A percentile compares a stretch with the other conserved stretches of the same genome.
Evolutionary conservation across 2,329 filamentous ascomycete species (phyloP).

Genomic region (Corynespora cassiicola): DNA sequence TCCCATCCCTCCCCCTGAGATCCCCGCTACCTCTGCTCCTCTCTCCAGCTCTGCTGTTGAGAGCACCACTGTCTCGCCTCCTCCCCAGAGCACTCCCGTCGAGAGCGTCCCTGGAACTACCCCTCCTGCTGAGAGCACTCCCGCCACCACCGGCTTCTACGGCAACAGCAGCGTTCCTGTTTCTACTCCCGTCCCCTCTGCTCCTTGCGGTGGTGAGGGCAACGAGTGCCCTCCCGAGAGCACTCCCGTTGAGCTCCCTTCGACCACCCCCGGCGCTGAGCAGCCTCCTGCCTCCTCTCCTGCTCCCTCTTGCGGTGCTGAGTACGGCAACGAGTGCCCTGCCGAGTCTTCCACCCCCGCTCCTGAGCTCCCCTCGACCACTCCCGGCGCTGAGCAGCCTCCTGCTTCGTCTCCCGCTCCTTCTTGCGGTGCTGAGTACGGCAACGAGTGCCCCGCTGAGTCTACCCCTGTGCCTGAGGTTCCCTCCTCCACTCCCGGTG

Average conservation of each 20-base stretch:
- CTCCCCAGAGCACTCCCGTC: constrained; percentile 4
- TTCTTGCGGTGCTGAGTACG: constrained; percentile 13
- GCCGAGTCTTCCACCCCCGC: neutral
- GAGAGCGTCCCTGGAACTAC: no score
- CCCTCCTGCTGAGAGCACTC: constrained; percentile 1
- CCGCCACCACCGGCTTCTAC: constrained; percentile 5
- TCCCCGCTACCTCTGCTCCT: constrained; percentile 1
- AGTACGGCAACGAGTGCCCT: neutral
- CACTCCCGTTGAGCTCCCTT: constrained; percentile 5
- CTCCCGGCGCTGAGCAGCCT: neutral
- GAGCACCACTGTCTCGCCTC: constrained; percentile 2
- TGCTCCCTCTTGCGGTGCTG: neutral
- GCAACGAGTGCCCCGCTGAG: no score
- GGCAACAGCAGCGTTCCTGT: neutral
- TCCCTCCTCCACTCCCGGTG: constrained; percentile 9
- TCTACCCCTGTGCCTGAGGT: constrained; percentile 14
- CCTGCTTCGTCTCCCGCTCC: constrained; percentile 6
- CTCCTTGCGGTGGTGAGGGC: constrained; percentile 4
- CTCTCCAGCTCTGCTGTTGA: no score
- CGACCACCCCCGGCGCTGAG: neutral
- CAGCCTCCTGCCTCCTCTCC: constrained; percentile 1
- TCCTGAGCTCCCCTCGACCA: neutral
- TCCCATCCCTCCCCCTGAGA: constrained; percentile 22
- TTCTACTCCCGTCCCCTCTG: neutral
- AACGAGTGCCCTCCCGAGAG: constrained; percentile 1